These are phyloP conservation scores for Bipolaris zeicola DNA, from an alignment of 2,329 filamentous ascomycete genomes.

Conservation along the genomic window DNA sequence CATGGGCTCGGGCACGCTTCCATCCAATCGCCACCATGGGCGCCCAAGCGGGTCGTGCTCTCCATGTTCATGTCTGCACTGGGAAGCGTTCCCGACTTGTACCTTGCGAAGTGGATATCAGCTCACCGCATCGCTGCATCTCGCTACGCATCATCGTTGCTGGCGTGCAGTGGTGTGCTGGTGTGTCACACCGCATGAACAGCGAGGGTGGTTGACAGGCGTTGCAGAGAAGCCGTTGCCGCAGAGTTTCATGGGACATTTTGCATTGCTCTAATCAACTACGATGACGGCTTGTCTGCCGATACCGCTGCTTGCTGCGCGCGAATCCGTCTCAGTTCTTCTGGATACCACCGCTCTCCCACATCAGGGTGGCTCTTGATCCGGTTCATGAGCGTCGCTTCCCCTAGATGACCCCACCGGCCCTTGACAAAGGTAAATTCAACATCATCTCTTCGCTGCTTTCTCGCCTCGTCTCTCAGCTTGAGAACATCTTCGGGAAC, in stretches of 20 bases:
- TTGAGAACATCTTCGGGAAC: conserved; percentile 67
- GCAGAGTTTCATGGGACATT: conserved; percentile 4
- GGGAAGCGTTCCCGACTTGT: conserved; percentile 9
- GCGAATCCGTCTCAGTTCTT: conserved; percentile 51
- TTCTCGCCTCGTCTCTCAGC: conserved; percentile 66
- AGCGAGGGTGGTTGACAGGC: conserved; percentile 1
- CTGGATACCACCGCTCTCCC: conserved; percentile 71
- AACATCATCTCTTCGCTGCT: conserved; percentile 68
- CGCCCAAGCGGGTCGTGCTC: background rate
- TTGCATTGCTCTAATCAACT: conserved; percentile 1
- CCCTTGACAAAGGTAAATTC: conserved; percentile 84
- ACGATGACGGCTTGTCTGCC: background rate
- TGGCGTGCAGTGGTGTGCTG: conserved; percentile 2
- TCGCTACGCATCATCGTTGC: conserved; percentile 4
- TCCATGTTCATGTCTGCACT: conserved; percentile 5
- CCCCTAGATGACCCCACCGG: conserved; percentile 70
- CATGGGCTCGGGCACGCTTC: conserved; percentile 14
- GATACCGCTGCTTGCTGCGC: conserved; percentile 44
- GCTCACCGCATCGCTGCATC: conserved; percentile 14
- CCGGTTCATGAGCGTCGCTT: conserved; percentile 82
- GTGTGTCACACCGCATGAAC: conserved; percentile 19
- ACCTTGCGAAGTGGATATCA: conserved; percentile 6
- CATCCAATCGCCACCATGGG: conserved; percentile 9
- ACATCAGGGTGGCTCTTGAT: conserved; percentile 89
- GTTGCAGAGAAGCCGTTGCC: background rate